Evolutionary conservation across 179 eudicot species (phyloP).

Genomic region (Beta corolliflora): DNA sequence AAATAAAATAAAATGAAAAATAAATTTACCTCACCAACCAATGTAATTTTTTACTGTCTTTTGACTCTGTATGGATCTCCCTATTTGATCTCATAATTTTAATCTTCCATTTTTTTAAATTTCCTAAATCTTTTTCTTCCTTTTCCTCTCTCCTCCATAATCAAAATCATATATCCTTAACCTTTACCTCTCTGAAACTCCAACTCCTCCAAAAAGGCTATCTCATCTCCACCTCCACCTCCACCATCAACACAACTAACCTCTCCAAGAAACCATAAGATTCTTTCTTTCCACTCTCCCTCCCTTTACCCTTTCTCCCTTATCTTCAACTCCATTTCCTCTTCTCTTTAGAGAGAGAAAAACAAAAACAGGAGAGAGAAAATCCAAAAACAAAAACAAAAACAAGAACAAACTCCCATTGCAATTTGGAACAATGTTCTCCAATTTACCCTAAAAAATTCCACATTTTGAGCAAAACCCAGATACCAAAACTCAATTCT

Average conservation of each 20-base stretch:
- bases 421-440: background rate
- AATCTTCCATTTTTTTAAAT: background rate
- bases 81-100: slow-evolving; percentile 7
- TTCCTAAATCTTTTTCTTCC: background rate
- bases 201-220: slow-evolving; percentile 8
- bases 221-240: slow-evolving; percentile 10
- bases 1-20: background rate
- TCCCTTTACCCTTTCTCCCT: slow-evolving; percentile 4
- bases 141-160: slow-evolving; percentile 26
- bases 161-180: slow-evolving; percentile 28
- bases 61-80: slow-evolving; percentile 39
- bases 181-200: slow-evolving; percentile 27
- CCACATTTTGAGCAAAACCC: slow-evolving; percentile 38
- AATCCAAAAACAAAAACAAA: background rate
- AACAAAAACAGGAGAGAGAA: slow-evolving; percentile 11
- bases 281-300: slow-evolving; percentile 9
- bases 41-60: slow-evolving; percentile 23
- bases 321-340: slow-evolving; percentile 29
- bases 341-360: slow-evolving; percentile 4
- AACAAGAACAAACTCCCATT: background rate
- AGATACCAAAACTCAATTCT: slow-evolving; percentile 32
- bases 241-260: slow-evolving; percentile 26
- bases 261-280: slow-evolving; percentile 48
- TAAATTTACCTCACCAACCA: background rate
- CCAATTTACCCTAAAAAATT: slow-evolving; percentile 13